These are phyloP conservation scores for Wickerhamiella shivajii DNA, from an alignment of 805 yeast species.

Conservation along the genomic window DNA sequence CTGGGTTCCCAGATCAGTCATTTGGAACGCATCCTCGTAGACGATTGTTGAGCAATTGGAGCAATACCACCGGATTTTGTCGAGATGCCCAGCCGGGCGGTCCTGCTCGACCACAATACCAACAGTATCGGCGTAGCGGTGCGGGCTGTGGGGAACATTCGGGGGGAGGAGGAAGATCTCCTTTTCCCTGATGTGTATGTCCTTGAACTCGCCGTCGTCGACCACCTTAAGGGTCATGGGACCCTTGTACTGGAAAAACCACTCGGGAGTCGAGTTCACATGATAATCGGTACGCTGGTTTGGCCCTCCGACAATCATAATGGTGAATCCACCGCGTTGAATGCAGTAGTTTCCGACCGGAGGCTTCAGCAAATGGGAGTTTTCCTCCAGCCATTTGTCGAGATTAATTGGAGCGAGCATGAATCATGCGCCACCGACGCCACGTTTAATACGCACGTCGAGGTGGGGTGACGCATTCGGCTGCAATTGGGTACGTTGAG, in stretches of 20 bases:
- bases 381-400: slow-evolving; percentile 66
- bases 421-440: too few relatives aligned
- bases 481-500: too few relatives aligned
- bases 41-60: slow-evolving; percentile 48
- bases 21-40: slow-evolving; percentile 56
- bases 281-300: slow-evolving; percentile 89
- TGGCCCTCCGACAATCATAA: slow-evolving; percentile 94
- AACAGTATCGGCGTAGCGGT: slow-evolving; percentile 68
- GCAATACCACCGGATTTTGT: slow-evolving; percentile 82
- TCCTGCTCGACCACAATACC: slow-evolving; percentile 91
- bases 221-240: slow-evolving; percentile 73
- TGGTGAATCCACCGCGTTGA: slow-evolving; percentile 83
- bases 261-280: slow-evolving; percentile 87
- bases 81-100: slow-evolving; percentile 57
- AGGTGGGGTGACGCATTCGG: too few relatives aligned
- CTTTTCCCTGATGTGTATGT: slow-evolving; percentile 65
- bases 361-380: slow-evolving; percentile 63
- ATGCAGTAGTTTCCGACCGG: slow-evolving; percentile 87
- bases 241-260: slow-evolving; percentile 81
- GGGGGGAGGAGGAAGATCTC: slow-evolving; percentile 80
- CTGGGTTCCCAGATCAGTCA: slow-evolving; percentile 76
- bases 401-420: slow-evolving; percentile 48
- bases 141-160: slow-evolving; percentile 81
- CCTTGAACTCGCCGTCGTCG: slow-evolving; percentile 60
- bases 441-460: too few relatives aligned